Base-by-base conservation (phyloP, 2,329 filamentous ascomycete genomes). In the Xylaria sp. region DNA sequence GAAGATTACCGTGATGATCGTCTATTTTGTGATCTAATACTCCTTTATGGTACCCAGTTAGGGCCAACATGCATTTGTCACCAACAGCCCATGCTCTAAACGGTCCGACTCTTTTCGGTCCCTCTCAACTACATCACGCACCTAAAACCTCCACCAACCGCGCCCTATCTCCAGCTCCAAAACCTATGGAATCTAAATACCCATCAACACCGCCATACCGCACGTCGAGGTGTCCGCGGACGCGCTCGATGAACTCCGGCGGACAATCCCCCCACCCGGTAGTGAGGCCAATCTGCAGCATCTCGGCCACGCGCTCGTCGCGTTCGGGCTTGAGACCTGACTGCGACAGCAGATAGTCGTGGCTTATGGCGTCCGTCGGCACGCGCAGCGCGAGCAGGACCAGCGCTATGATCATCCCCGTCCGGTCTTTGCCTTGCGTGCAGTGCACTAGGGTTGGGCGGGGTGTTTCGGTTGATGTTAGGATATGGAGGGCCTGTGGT, bases 371-470 rank as follows among this genome's bases (percentile, higher is more conserved):
- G 0, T 84, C 78, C 1, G 83, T 67, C 0, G 89, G 87, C 0
- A 92, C 80, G 8, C 80, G 81, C 3, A 92, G 83, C 12, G 92
- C 81, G 75, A 95, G 84, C 23, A 97, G 81, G 0, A 91, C 80
- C 3, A 97, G 82, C 50, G 91, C 83, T 5, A 93, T 84, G 12
- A 92, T 84, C 13, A 97, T 82, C 0, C 94, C 94, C 1, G 89
- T 94, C 1, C 94, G 88, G 77, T 97, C 94, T 78, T 97, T 97
- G 67, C 94, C 94, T 76, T 97, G 93, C 0, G 94, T 96, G 80
- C 94, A 97, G 80, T 97, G 93, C 2, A 96, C 82, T 8, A 97
- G 78, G 0, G 90, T 80, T 0, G 94, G 93, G 71, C 90, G 89
- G 18, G 84, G 84, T 0, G 79, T 73, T 2, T 46, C n/a, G 37